These are phyloP conservation scores for Backusella macrospora DNA, from an alignment of 192 early-diverging fungal genomes.

Conservation along the genomic window DNA sequence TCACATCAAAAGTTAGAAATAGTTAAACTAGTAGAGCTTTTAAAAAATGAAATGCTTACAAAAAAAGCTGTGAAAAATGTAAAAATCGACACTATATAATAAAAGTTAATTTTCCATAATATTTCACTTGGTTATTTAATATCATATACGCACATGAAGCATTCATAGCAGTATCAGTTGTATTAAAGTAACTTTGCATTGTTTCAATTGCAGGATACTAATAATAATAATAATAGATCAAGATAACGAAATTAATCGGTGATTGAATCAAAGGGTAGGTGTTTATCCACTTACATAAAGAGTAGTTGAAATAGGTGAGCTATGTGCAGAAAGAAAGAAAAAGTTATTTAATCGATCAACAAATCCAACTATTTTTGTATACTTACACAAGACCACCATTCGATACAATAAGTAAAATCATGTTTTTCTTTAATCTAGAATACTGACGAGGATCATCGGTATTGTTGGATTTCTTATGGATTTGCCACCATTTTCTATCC, in stretches of 20 bases:
- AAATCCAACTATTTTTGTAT: background rate
- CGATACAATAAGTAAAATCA: slow-evolving; percentile 18
- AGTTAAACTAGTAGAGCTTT: background rate
- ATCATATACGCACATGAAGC: slow-evolving; percentile 29
- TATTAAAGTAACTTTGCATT: slow-evolving; percentile 30
- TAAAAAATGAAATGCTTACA: slow-evolving; percentile 17
- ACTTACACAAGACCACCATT: slow-evolving; percentile 18
- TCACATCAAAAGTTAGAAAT: background rate
- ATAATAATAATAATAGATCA: background rate
- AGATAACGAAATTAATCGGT: background rate
- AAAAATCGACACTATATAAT: slow-evolving; percentile 30
- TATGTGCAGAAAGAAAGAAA: background rate
- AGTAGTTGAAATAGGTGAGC: slow-evolving; percentile 31
- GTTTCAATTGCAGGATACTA: slow-evolving; percentile 34
- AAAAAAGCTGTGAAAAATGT: slow-evolving; percentile 37
- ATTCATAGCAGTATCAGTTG: slow-evolving; percentile 32
- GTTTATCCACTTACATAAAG: slow-evolving; percentile 28
- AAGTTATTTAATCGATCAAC: background rate
- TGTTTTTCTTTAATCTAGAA: slow-evolving; percentile 18
- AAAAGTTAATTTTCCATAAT: background rate
- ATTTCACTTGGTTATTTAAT: too few species aligned
- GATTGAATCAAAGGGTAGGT: background rate
- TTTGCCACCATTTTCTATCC: background rate
- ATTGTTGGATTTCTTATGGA: background rate
- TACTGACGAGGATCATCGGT: background rate